These are phyloP conservation scores for Neophaeococcomyces mojaviensis DNA, from an alignment of 2,329 filamentous ascomycete species.

Conservation along the genomic window DNA sequence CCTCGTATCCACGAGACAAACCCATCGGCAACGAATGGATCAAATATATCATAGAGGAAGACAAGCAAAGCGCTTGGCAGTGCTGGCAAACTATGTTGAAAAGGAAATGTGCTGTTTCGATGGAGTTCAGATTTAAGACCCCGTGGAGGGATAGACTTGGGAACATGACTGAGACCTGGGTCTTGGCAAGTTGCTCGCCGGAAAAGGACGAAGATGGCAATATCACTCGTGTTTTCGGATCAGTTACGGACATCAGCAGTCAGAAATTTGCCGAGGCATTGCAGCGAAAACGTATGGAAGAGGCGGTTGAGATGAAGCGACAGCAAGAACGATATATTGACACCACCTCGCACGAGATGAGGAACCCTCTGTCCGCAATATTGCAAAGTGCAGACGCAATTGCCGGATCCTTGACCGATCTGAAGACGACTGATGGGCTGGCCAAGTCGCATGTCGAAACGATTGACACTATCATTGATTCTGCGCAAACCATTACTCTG, in stretches of 20 bases:
- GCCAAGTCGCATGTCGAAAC: conserved; percentile 15
- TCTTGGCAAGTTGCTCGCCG: conserved; percentile 47
- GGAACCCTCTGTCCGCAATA: conserved; percentile 52
- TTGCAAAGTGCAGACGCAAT: conserved; percentile 50
- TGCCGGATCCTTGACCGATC: conserved; percentile 42
- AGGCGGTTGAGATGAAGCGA: conserved; percentile 71
- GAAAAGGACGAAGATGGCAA: conserved; percentile 43
- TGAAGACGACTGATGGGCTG: conserved; percentile 34
- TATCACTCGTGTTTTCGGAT: conserved; percentile 47
- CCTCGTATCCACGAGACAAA: conserved; percentile 20
- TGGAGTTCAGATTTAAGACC: conserved; percentile 48
- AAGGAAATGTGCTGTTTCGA: conserved; percentile 32
- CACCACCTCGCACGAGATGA: conserved; percentile 54
- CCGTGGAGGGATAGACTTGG: conserved; percentile 45
- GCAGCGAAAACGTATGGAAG: conserved; percentile 68
- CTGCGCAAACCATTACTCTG: conserved; percentile 67
- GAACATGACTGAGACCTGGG: conserved; percentile 47
- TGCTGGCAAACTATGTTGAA: conserved; percentile 19
- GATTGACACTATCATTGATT: conserved; percentile 56
- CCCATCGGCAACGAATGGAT: conserved; percentile 36
- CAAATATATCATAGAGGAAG: conserved; percentile 44
- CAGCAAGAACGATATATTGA: conserved; percentile 78
- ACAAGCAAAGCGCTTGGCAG: conserved; percentile 37
- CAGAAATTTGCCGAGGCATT: conserved; percentile 80
- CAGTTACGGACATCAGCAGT: conserved; percentile 73